Evolutionary conservation across 2,329 filamentous ascomycete genomes (phyloP).

Genomic region (Grosmannia serpens): DNA sequence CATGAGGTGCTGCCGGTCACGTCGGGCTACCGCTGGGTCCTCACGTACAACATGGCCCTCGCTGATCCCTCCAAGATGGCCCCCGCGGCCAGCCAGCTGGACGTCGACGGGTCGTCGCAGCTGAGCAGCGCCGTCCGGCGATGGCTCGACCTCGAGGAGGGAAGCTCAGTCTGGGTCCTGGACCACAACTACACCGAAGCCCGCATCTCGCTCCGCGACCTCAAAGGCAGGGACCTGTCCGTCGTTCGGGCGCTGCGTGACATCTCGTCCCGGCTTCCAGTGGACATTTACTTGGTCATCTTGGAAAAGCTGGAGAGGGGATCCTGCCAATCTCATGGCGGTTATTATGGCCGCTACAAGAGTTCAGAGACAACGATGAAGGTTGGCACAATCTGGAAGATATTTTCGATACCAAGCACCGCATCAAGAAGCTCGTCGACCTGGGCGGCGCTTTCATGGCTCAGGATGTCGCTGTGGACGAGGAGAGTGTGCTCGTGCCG

Average conservation of each 20-base stretch:
- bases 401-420: not conserved
- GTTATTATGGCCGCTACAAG: not conserved
- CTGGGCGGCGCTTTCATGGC: not conserved
- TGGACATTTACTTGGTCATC: not conserved
- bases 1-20: constrained; percentile 32
- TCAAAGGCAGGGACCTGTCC: not conserved
- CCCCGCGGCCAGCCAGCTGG: not conserved
- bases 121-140: not conserved
- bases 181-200: constrained; percentile 15
- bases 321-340: not conserved
- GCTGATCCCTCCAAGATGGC: not conserved
- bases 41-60: constrained; percentile 37
- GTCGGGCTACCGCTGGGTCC: constrained; percentile 30
- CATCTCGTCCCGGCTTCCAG: not conserved
- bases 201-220: not conserved
- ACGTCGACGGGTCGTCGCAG: not conserved
- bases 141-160: not conserved
- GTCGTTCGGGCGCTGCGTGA: not conserved
- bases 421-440: not conserved
- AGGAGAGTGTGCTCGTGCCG: not conserved
- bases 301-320: not conserved
- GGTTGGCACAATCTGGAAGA: not conserved
- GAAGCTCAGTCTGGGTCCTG: constrained; percentile 9
- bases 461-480: not conserved
- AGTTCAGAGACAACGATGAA: too few relatives aligned